phyloP scores from a whole-genome alignment of 2,329 filamentous ascomycete genomes.

The Colletotrichum viniferum region DNA sequence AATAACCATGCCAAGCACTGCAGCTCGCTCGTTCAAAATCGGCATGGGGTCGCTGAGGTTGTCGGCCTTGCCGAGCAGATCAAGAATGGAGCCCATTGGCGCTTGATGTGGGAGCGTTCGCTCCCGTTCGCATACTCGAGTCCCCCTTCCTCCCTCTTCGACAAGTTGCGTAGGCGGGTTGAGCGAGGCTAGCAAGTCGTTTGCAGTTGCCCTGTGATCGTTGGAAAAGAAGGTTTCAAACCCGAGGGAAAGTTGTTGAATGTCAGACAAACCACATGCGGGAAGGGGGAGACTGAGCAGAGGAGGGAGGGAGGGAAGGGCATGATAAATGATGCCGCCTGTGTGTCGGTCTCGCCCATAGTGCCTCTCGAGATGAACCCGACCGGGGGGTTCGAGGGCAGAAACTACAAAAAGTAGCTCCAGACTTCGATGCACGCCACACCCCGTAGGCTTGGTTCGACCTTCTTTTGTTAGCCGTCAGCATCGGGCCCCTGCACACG shows the following conservation, averaged over 20 bases:
- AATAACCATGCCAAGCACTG: slow-evolving; percentile 20
- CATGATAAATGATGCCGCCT: neutral
- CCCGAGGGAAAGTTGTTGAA: neutral
- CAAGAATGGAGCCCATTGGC: slow-evolving; percentile 19
- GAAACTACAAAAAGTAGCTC: neutral
- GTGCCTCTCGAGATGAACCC: slow-evolving; percentile 2
- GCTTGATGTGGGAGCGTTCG: neutral
- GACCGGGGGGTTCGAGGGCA: neutral
- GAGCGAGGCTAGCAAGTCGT: neutral
- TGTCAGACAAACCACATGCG: neutral
- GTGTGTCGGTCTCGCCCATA: neutral
- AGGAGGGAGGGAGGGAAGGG: neutral
- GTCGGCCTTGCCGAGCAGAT: slow-evolving; percentile 22
- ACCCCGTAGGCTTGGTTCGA: slow-evolving; percentile 4
- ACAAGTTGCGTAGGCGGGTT: neutral
- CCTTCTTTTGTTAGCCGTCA: neutral
- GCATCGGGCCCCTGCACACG: slow-evolving; percentile 7
- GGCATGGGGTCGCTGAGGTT: slow-evolving; percentile 23
- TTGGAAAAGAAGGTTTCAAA: neutral
- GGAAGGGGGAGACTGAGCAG: neutral
- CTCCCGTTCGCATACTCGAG: slow-evolving; percentile 2
- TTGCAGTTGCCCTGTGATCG: neutral
- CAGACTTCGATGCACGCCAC: neutral
- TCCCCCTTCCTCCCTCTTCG: neutral
- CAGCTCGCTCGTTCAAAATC: slow-evolving; percentile 8